These are phyloP conservation scores for Globisporangium cystogenes DNA, from an alignment of 352 stramenopile species.

Conservation along the genomic window DNA sequence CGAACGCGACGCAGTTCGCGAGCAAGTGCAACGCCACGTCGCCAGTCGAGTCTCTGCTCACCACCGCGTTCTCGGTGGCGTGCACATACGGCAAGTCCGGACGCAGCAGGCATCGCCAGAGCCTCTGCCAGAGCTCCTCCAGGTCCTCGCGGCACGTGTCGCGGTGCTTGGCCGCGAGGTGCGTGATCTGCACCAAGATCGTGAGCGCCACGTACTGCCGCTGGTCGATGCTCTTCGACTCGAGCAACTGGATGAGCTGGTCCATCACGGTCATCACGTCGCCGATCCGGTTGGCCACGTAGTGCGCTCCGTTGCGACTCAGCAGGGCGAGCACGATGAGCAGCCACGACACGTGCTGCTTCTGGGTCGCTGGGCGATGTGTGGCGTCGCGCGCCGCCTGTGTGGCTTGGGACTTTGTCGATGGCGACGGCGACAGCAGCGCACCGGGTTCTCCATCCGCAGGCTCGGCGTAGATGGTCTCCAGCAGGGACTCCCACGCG, in stretches of 20 bases:
- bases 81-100: slow-evolving; percentile 46
- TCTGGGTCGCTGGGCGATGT: slow-evolving; percentile 19
- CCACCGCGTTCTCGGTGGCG: slow-evolving; percentile 33
- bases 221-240: slow-evolving; percentile 43
- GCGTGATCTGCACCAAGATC: slow-evolving; percentile 44
- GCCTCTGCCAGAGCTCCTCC: slow-evolving; percentile 33
- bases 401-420: slow-evolving; percentile 7
- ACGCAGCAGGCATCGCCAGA: slow-evolving; percentile 47
- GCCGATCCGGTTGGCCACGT: slow-evolving; percentile 42
- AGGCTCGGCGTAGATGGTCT: slow-evolving; percentile 21
- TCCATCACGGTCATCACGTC: slow-evolving; percentile 54
- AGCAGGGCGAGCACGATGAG: slow-evolving; percentile 41
- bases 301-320: slow-evolving; percentile 45
- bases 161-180: slow-evolving; percentile 23
- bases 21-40: slow-evolving; percentile 47
- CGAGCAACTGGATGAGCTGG: slow-evolving; percentile 33
- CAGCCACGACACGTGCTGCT: slow-evolving; percentile 36
- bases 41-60: slow-evolving; percentile 36
- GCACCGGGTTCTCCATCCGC: not conserved
- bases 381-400: slow-evolving; percentile 8
- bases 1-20: slow-evolving; percentile 37
- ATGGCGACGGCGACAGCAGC: not conserved
- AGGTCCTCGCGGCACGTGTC: slow-evolving; percentile 28
- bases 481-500: slow-evolving; percentile 41
- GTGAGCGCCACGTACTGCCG: slow-evolving; percentile 41